phyloP scores from a whole-genome alignment of 1,284 basidiomycete genomes.

The Tylopilus microsporus region DNA sequence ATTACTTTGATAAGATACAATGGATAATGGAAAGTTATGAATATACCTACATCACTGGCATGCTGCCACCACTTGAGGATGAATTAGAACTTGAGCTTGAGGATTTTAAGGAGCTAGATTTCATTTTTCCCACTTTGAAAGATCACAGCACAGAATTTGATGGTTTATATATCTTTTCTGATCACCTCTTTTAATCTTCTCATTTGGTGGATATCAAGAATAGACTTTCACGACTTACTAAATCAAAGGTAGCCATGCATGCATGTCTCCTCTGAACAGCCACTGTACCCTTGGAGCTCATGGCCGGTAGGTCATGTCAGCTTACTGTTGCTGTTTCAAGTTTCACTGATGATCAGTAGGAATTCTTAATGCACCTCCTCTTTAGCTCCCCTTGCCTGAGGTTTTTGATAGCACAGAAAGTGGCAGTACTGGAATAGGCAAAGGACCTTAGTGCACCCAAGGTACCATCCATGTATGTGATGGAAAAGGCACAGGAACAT shows the following conservation, averaged over 20 bases:
- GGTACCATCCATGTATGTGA: too few species aligned
- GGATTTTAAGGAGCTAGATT: neutral
- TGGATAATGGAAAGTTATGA: neutral
- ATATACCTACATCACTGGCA: neutral
- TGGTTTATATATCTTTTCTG: neutral
- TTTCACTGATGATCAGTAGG: neutral
- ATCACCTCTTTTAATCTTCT: neutral
- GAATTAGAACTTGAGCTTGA: neutral
- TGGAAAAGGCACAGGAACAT: conserved; percentile 12
- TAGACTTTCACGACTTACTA: neutral
- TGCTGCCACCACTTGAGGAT: neutral
- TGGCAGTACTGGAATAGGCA: neutral
- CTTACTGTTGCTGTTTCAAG: neutral
- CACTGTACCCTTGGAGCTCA: neutral
- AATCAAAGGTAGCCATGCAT: neutral
- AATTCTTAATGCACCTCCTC: conserved; percentile 6
- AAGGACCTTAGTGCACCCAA: too few species aligned
- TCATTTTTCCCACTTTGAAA: neutral
- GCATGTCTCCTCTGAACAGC: neutral
- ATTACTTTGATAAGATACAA: neutral
- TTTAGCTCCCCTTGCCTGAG: conserved; percentile 6
- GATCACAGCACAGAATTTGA: neutral
- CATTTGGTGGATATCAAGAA: neutral
- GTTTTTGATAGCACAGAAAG: conserved; percentile 5
- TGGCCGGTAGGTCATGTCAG: neutral